Base-by-base conservation (phyloP, 1,284 basidiomycete genomes). In the Sporisorium reilianum region DNA sequence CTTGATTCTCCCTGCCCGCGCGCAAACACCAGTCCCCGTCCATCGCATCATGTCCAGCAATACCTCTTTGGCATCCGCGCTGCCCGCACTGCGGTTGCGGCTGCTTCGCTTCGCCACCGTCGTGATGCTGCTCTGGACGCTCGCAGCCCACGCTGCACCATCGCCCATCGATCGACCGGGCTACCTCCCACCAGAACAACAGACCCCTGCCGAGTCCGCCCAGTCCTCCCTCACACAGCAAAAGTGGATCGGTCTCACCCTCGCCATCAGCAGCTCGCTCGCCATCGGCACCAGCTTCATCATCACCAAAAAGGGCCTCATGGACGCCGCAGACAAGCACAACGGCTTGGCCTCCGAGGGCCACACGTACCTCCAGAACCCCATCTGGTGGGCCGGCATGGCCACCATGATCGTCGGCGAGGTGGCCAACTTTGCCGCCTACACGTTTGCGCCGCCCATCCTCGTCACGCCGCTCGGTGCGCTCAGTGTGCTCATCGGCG, bases 311-410 rank as follows among this genome's bases (percentile, higher is more conserved):
- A 84, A 84, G 60, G 82, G 83, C 20, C 71, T 84, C 20, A 84
- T 84, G 60, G 80, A 80, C 63, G 80, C 83, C n/a, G 80, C 82
- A 9, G 81, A 81, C 18, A 59, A 78, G 38, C 71, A 68, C 49
- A 75, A 71, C 26, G 83, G 80, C 12, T 46, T 83, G n/a, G 83
- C 82, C 1, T 83, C 81, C 2, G 83, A 84, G 20, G 80, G 77
- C 4, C 82, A 84, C 57, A 76, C 82, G 20, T 99, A 99, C 86
- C 88, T 99, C 54, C 90, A 89, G 78, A 99, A 94, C 87, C 93
- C 94, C 32, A 92, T 97, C 80, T 99, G 97, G 96, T 99, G 96
- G 97, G 92, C 92, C 5, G 96, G 96, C 49, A 97, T 98, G 88
- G 88, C 90, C 34, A 96, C 93, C 18, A 89, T 84, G 83, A 79